Percentiles rank a stretch among this genome's conserved stretches.
phyloP scores from a whole-genome alignment of 2,329 filamentous ascomycete genomes.

The Colletotrichum destructivum region DNA sequence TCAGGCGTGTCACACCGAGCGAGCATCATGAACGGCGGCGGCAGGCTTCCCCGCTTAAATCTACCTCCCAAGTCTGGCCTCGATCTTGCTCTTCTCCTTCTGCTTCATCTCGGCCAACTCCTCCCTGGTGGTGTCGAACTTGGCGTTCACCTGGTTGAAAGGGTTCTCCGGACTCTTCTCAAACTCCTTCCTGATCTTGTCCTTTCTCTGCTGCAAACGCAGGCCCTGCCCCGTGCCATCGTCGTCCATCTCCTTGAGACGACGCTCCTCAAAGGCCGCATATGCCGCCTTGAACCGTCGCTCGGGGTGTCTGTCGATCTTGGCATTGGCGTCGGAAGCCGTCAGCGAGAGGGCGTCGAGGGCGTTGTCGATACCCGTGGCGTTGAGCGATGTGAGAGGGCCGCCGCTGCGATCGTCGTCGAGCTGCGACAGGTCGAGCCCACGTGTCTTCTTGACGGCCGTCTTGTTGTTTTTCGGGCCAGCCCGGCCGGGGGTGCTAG shows the following conservation, averaged over 20 bases:
- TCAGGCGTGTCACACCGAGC: neutral
- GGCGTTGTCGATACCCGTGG: conserved; percentile 92
- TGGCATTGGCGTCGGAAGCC: conserved; percentile 66
- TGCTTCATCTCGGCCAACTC: conserved; percentile 79
- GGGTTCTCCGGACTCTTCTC: conserved; percentile 96
- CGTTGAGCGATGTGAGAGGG: conserved; percentile 76
- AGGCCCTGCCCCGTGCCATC: conserved; percentile 82
- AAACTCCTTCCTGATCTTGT: conserved; percentile 91
- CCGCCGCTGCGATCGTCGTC: conserved; percentile 66
- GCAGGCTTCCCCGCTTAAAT: conserved; percentile 10
- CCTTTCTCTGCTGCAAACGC: conserved; percentile 86
- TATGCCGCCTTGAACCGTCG: conserved; percentile 89
- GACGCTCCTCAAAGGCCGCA: conserved; percentile 83
- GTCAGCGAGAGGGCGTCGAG: conserved; percentile 86
- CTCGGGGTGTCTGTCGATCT: conserved; percentile 92
- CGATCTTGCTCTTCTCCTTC: conserved; percentile 80
- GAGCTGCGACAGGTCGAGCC: conserved; percentile 83
- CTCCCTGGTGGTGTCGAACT: conserved; percentile 84
- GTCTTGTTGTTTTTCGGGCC: conserved; percentile 78
- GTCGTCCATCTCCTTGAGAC: conserved; percentile 87
- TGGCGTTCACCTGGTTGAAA: conserved; percentile 86
- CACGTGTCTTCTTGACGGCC: conserved; percentile 78
- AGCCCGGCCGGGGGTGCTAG: conserved; percentile 68
- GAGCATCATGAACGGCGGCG: neutral
- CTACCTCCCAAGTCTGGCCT: conserved; percentile 72